phyloP scores from a whole-genome alignment of 129 eudicot species.

The Cynara cardunculus region DNA sequence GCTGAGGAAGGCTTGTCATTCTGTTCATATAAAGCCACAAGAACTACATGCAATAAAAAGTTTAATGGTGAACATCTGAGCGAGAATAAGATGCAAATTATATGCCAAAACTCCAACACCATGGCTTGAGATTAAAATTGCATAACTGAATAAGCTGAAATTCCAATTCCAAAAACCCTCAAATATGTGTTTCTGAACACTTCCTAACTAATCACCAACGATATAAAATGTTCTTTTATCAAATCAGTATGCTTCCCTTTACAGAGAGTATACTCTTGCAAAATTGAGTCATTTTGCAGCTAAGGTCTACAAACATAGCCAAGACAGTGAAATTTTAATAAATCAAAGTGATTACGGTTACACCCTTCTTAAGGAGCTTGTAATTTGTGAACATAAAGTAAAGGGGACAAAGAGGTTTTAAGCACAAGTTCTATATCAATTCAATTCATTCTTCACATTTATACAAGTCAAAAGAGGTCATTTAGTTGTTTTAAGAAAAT shows the following conservation, averaged over 20 bases:
- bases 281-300: background rate
- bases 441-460: background rate
- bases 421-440: background rate
- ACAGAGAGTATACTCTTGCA: background rate
- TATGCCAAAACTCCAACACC: background rate
- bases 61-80: background rate
- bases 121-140: background rate
- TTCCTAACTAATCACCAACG: background rate
- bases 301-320: background rate
- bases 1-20: constrained; percentile 88
- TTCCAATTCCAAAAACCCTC: background rate
- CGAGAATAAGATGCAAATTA: background rate
- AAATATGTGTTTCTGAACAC: background rate
- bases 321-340: background rate
- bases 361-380: background rate
- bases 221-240: background rate
- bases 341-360: background rate
- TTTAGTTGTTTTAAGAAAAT: background rate
- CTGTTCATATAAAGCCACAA: constrained; percentile 94
- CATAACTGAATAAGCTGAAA: background rate
- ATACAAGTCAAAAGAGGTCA: background rate
- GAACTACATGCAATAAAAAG: constrained; percentile 43
- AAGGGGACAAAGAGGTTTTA: background rate
- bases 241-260: background rate
- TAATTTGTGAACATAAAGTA: background rate